Base-by-base conservation (phyloP, 768 basidiomycete species). In the Psilocybe cyanescens region DNA sequence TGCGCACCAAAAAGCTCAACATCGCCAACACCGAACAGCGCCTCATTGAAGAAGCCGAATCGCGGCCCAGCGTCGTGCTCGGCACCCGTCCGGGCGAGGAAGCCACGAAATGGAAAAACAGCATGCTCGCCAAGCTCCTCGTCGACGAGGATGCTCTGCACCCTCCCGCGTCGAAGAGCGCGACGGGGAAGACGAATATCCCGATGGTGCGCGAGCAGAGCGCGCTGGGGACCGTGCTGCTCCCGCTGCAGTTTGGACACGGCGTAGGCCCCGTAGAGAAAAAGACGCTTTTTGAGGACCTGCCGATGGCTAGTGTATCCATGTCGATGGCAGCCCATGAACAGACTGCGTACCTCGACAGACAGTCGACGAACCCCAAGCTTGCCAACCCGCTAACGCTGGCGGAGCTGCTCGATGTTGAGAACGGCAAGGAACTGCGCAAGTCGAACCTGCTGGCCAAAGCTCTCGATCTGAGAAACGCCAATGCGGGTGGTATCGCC, bases 401-500 rank as follows among this genome's bases (percentile, higher is more conserved):
- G 16, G 19, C 47, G 51, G 19, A 57, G 65, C 67, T 14, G 49
- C 59, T 41, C 65, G 67, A 53, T 74, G 71, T 28, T 70, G 46
- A 48, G 14, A 19, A 72, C 59, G 65, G 69, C 48, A 69, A 67
- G 44, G 81, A 86, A 66, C 51, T 78, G 31, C 60, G 62, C 58
- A 89, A 88, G 68, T 79, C 82, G 4, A 82, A 77, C 62, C 70
- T 75, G 68, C 81, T 97, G 59, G 87, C 90, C 46, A 82, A 83
- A 65, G 75, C 94, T 31, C 75, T 95, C 19, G 95, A 97, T 76
- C 75, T 99, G 67, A 80, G 89, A 64, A 98, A 99, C 70, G 91
- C 97, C 16, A 92, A 91, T 66, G 91, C 94, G 30, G 79, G 76
- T 31, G 94, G 94, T n/a, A 87, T 98, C 63, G 86, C 92, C 54